phyloP scores from a whole-genome alignment of 1,139 yeast species.

The Scheffersomyces quercinus region DNA sequence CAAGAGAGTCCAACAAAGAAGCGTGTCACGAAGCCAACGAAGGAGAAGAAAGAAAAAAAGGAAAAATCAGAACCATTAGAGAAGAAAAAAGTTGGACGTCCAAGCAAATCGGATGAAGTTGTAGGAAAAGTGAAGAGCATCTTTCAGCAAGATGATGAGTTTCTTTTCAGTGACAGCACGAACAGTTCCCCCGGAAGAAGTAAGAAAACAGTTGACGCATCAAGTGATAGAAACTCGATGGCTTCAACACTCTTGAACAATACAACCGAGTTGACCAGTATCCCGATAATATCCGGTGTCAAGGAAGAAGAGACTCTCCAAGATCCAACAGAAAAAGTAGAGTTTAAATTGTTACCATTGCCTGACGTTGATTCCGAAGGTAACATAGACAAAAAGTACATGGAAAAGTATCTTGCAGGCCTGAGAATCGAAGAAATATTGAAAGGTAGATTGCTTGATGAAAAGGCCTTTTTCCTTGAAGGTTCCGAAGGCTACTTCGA shows the following conservation, averaged over 20 bases:
- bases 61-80: slow-evolving; percentile 5
- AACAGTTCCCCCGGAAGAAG: slow-evolving; percentile 6
- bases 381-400: slow-evolving; percentile 30
- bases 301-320: slow-evolving; percentile 1
- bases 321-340: slow-evolving; percentile 4
- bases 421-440: slow-evolving; percentile 23
- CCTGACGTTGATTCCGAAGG: slow-evolving; percentile 37
- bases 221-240: background rate
- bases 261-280: background rate
- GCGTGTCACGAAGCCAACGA: slow-evolving; percentile 8
- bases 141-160: slow-evolving; percentile 32
- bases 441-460: slow-evolving; percentile 44
- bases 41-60: slow-evolving; percentile 4
- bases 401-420: slow-evolving; percentile 31
- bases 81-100: slow-evolving; percentile 30
- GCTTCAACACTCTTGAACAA: background rate
- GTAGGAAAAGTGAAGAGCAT: slow-evolving; percentile 36
- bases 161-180: slow-evolving; percentile 19
- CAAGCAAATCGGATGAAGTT: slow-evolving; percentile 35
- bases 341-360: slow-evolving; percentile 37
- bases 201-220: background rate
- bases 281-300: background rate
- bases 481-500: slow-evolving; percentile 92
- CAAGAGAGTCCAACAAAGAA: too few relatives aligned
- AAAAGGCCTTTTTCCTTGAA: slow-evolving; percentile 68